phyloP scores from a whole-genome alignment of 208 protist genomes.

The Balamuthia mandrillaris region DNA sequence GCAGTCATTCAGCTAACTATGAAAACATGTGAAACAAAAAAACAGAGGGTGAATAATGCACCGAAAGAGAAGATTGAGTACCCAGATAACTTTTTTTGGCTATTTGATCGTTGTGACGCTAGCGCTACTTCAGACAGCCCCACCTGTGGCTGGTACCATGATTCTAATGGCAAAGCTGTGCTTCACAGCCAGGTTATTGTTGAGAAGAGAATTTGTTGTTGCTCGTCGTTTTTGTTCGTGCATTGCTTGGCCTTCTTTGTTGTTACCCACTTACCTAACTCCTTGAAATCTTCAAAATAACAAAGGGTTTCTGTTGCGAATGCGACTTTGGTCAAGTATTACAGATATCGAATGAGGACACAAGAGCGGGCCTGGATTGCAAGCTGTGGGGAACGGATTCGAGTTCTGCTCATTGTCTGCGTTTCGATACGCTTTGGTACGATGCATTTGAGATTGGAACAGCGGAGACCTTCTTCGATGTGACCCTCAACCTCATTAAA shows the following conservation, averaged over 20 bases:
- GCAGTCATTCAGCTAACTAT: too few species aligned
- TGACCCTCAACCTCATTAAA: neutral
- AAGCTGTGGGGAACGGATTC: neutral
- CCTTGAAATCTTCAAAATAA: too few species aligned
- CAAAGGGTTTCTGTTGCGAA: conserved; percentile 7
- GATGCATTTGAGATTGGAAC: conserved; percentile 1
- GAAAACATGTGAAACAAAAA: neutral
- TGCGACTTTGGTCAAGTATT: conserved; percentile 1
- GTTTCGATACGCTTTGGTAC: neutral
- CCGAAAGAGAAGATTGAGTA: conserved; percentile 4
- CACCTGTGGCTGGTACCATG: neutral
- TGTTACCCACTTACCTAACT: too few species aligned
- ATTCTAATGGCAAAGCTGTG: neutral
- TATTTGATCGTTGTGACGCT: neutral
- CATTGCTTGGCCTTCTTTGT: too few species aligned
- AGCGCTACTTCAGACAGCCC: neutral
- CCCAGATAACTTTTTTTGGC: neutral
- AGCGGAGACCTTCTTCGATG: neutral
- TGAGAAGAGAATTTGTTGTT: too few species aligned
- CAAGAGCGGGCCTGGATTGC: neutral
- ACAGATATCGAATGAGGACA: neutral
- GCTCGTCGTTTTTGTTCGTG: too few species aligned
- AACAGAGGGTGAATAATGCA: neutral
- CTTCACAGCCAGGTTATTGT: neutral
- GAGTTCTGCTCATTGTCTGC: conserved; percentile 3